Conservation (phyloP, 805 yeast species). For the Saturnispora zaruensis region DNA sequence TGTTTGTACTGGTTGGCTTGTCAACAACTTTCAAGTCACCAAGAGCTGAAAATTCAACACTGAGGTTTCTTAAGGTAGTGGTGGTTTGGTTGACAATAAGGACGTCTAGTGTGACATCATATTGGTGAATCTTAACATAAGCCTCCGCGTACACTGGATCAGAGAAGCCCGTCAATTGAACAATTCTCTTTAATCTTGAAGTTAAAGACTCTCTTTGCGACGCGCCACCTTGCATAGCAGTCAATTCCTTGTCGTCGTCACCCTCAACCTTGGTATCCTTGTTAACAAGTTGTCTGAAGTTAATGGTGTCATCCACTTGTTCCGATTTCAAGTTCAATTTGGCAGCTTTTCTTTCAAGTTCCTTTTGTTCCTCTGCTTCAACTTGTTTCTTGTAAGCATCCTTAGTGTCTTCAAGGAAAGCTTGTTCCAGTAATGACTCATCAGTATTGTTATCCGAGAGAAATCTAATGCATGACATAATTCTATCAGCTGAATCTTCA, state of each 20-base stretch:
- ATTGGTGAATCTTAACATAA: slow-evolving; percentile 90
- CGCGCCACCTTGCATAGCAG: slow-evolving; percentile 44
- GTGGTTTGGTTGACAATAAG: slow-evolving; percentile 90
- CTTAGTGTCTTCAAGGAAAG: slow-evolving; percentile 82
- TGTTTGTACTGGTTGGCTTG: slow-evolving; percentile 77
- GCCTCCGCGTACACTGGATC: slow-evolving; percentile 99
- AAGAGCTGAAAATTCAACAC: slow-evolving; percentile 90
- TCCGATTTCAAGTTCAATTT: slow-evolving; percentile 56
- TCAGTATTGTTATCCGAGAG: slow-evolving; percentile 57
- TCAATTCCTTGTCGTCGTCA: slow-evolving; percentile 49
- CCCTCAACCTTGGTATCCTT: slow-evolving; percentile 32
- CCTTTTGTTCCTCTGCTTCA: slow-evolving; percentile 48
- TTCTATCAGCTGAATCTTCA: slow-evolving; percentile 95
- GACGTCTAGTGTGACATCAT: slow-evolving; percentile 90
- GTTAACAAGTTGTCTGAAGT: slow-evolving; percentile 69
- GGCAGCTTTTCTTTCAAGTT: slow-evolving; percentile 46
- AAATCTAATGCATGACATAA: slow-evolving; percentile 75
- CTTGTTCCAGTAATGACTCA: slow-evolving; percentile 41
- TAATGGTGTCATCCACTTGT: slow-evolving; percentile 69
- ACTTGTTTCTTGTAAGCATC: slow-evolving; percentile 73
- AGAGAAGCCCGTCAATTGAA: slow-evolving; percentile 94
- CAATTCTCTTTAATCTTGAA: slow-evolving; percentile 78
- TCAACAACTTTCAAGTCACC: slow-evolving; percentile 95
- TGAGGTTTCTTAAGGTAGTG: slow-evolving; percentile 79
- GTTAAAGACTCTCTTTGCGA: slow-evolving; percentile 50